Percentiles rank a stretch among this genome's conserved stretches.
Conservation (phyloP, 2,329 filamentous ascomycete genomes). For the Westerdykella aurantiaca region DNA sequence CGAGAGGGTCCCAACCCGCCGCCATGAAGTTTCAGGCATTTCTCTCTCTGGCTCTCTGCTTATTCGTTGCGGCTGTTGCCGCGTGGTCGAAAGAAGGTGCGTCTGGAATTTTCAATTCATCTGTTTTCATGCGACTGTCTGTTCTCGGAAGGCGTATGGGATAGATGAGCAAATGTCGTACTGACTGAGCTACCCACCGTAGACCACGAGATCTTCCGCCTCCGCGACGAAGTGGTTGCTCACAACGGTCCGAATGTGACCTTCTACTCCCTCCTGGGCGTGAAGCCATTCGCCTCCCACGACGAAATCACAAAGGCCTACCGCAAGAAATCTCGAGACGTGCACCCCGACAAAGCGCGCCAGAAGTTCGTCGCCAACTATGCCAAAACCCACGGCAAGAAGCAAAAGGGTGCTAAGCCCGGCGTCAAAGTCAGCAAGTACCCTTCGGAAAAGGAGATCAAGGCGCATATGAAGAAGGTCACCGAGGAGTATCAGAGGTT, state of each 20-base stretch:
- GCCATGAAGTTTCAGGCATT: constrained; percentile 65
- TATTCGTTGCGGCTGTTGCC: constrained; percentile 62
- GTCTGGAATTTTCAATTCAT: constrained; percentile 15
- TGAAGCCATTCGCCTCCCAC: constrained; percentile 65
- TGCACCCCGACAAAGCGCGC: constrained; percentile 95
- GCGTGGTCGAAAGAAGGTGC: constrained; percentile 85
- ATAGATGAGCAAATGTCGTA: too few species aligned
- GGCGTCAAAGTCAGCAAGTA: constrained; percentile 63
- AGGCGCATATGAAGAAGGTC: constrained; percentile 72
- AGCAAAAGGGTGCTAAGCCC: constrained; percentile 45
- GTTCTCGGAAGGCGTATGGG: constrained; percentile 1
- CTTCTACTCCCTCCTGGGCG: constrained; percentile 89
- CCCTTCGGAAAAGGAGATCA: constrained; percentile 68
- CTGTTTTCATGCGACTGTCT: constrained; percentile 4
- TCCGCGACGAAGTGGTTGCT: constrained; percentile 76
- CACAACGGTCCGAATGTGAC: constrained; percentile 72
- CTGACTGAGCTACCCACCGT: constrained; percentile 2
- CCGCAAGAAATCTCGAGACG: constrained; percentile 72
- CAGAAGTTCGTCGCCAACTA: constrained; percentile 71
- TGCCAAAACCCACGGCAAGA: constrained; percentile 47
- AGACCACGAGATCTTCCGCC: constrained; percentile 98
- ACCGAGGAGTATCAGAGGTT: constrained; percentile 78
- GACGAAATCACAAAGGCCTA: constrained; percentile 93
- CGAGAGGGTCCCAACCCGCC: constrained; percentile 4
- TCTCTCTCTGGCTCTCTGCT: constrained; percentile 62